A percentile compares a stretch with the other conserved stretches of the same genome.
Evolutionary conservation across 129 eudicot genomes (phyloP).

Genomic region (Flaveria linearis): DNA sequence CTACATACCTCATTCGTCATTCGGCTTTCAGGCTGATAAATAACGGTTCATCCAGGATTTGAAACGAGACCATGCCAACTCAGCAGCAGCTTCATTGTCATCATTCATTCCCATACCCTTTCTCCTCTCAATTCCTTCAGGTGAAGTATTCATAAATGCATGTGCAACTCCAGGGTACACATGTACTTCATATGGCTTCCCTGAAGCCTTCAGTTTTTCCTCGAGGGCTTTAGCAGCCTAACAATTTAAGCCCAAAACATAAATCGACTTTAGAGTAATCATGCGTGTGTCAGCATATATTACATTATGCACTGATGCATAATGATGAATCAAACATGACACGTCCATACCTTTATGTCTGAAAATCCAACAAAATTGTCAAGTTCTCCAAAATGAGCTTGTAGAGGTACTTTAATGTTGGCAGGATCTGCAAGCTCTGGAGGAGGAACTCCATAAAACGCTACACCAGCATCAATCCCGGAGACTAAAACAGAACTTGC

Average conservation of each 20-base stretch:
- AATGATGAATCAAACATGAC: neutral
- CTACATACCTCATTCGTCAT: neutral
- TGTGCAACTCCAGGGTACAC: slow-evolving; percentile 67
- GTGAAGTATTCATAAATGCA: slow-evolving; percentile 90
- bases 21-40: slow-evolving; percentile 45
- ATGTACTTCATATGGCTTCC: slow-evolving; percentile 73
- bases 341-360: slow-evolving; percentile 63
- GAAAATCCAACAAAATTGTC: slow-evolving; percentile 78
- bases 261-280: neutral
- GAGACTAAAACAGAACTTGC: slow-evolving; percentile 87
- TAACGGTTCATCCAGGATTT: slow-evolving; percentile 69
- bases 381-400: slow-evolving; percentile 93
- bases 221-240: slow-evolving; percentile 85
- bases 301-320: neutral
- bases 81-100: slow-evolving; percentile 60
- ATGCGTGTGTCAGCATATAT: neutral
- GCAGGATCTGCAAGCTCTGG: slow-evolving; percentile 83
- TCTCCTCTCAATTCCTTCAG: slow-evolving; percentile 73
- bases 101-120: slow-evolving; percentile 70
- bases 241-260: slow-evolving; percentile 4
- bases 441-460: slow-evolving; percentile 92
- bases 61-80: slow-evolving; percentile 92
- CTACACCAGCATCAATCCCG: slow-evolving; percentile 80
- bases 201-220: slow-evolving; percentile 78
- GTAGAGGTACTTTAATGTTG: slow-evolving; percentile 75